A percentile compares a stretch with the other conserved stretches of the same genome.
phyloP scores from a whole-genome alignment of 345 rosid genomes.

The Euphorbia pulcherrima region DNA sequence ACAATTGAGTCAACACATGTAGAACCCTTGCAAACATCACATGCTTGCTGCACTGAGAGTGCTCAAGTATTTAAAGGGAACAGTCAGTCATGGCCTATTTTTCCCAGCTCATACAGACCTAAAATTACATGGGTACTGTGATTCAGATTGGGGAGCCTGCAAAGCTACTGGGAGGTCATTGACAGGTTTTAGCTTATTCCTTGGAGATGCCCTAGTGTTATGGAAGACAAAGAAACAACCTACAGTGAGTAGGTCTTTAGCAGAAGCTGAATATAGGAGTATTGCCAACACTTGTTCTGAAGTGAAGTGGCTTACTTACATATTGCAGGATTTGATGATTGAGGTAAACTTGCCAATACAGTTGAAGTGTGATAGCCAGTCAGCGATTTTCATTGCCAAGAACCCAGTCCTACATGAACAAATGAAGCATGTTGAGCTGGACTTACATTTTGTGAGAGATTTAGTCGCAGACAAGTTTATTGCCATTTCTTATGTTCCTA shows the following conservation, averaged over 20 bases:
- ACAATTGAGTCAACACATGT: no score
- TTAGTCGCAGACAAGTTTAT: no score
- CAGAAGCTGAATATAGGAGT: not conserved
- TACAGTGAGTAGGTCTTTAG: not conserved
- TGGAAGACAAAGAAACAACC: not conserved
- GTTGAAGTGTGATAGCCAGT: not conserved
- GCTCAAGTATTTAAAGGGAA: not conserved
- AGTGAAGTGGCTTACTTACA: not conserved
- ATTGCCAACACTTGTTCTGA: not conserved
- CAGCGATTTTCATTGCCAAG: no score
- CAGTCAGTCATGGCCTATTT: no score
- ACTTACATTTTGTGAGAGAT: no score
- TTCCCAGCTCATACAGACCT: no score
- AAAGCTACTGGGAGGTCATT: not conserved
- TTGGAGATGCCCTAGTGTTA: not conserved
- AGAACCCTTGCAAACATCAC: no score
- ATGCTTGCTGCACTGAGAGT: no score
- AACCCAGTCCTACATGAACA: no score
- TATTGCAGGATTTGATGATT: not conserved
- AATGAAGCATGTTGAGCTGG: no score
- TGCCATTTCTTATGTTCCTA: no score
- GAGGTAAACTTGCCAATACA: not conserved
- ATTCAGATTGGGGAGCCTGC: not conserved
- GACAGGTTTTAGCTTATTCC: not conserved
- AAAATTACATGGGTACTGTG: not conserved